Percentiles rank a stretch among this genome's conserved stretches.
phyloP scores from a whole-genome alignment of 148 eudicot species.

The Nyssa sinensis region DNA sequence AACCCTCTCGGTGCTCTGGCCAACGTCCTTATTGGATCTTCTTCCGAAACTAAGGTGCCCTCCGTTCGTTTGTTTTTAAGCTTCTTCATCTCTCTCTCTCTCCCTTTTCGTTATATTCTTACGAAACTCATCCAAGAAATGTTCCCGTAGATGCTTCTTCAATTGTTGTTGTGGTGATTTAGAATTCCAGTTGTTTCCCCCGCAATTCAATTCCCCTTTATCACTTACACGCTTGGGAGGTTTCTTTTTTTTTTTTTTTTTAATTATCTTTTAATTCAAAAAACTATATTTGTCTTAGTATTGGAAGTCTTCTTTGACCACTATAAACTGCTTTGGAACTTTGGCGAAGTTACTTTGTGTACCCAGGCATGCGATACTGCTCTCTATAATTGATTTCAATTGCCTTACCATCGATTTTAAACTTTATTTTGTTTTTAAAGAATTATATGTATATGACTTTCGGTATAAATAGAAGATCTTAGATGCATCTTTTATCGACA shows the following conservation, averaged over 20 bases:
- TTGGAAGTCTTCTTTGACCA: not conserved
- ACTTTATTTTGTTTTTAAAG: not conserved
- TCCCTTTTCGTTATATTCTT: too few relatives aligned
- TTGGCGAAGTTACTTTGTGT: not conserved
- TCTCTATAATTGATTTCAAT: too few relatives aligned
- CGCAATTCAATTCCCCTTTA: not conserved
- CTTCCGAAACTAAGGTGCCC: constrained; percentile 74
- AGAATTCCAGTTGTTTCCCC: not conserved
- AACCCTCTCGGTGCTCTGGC: constrained; percentile 84
- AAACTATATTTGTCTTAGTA: not conserved
- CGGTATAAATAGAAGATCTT: not conserved
- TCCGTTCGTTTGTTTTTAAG: too few relatives aligned
- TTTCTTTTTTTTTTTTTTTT: too few relatives aligned
- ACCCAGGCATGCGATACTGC: too few relatives aligned
- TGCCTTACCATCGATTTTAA: not conserved
- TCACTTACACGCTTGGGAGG: not conserved
- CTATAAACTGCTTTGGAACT: not conserved
- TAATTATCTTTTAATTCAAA: not conserved
- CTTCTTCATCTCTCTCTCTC: not conserved
- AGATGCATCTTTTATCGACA: too few relatives aligned
- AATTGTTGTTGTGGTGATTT: not conserved
- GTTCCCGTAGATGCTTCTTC: not conserved
- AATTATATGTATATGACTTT: not conserved
- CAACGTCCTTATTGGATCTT: constrained; percentile 69
- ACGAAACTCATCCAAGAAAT: not conserved